A percentile compares a stretch with the other conserved stretches of the same genome.
These are phyloP conservation scores for Globisporangium iwayamae DNA, from an alignment of 352 stramenopile species.

Conservation along the genomic window DNA sequence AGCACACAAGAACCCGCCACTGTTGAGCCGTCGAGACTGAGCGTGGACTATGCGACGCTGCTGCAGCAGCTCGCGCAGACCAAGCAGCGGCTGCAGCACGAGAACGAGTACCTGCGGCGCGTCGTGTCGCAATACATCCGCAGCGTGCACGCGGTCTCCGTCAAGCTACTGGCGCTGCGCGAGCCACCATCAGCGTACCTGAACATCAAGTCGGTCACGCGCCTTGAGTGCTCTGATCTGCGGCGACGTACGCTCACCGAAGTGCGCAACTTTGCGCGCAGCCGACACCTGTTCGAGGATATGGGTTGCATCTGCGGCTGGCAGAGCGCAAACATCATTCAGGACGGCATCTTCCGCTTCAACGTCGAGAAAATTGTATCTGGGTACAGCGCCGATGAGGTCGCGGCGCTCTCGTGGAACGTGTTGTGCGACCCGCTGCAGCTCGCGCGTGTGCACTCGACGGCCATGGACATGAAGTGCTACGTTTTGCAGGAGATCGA, in stretches of 20 bases:
- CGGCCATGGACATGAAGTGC: constrained; percentile 10
- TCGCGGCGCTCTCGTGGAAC: constrained; percentile 2
- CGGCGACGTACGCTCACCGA: background rate
- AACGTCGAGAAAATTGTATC: constrained; percentile 6
- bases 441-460: constrained; percentile 5
- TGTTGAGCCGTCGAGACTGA: background rate
- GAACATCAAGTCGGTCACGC: constrained; percentile 8
- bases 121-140: background rate
- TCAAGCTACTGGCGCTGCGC: constrained; percentile 1
- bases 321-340: background rate
- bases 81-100: constrained; percentile 1
- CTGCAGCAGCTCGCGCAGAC: constrained; percentile 2
- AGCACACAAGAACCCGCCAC: background rate
- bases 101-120: constrained; percentile 13
- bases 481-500: constrained; percentile 13
- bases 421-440: constrained; percentile 3
- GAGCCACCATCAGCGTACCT: background rate
- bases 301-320: constrained; percentile 6
- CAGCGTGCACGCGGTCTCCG: constrained; percentile 1
- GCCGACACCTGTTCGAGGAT: background rate
- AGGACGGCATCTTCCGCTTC: constrained; percentile 9
- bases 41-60: background rate
- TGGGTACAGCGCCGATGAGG: background rate
- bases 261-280: background rate
- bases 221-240: background rate